A percentile compares a stretch with the other conserved stretches of the same genome.
These are phyloP conservation scores for Arxiozyma slooffiae DNA, from an alignment of 1,139 yeast species.

Conservation along the genomic window DNA sequence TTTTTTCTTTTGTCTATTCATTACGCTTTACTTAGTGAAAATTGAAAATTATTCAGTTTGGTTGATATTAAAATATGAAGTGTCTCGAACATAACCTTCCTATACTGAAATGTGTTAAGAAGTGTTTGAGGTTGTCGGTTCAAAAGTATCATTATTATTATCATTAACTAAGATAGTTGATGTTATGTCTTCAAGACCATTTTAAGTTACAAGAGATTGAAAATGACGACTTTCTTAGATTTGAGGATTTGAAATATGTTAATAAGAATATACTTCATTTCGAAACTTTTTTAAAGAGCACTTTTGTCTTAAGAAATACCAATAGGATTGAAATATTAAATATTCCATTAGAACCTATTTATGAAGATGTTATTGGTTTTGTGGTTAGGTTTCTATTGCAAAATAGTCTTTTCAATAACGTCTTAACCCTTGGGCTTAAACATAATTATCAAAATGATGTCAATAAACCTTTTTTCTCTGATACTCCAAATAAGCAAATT, in stretches of 20 bases:
- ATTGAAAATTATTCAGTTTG: neutral
- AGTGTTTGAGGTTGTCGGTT: too few relatives aligned
- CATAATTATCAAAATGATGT: constrained; percentile 16
- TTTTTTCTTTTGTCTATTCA: too few relatives aligned
- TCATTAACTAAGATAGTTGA: neutral
- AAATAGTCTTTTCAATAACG: constrained; percentile 14
- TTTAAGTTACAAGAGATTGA: neutral
- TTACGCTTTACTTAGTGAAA: neutral
- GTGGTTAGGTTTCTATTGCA: constrained; percentile 16
- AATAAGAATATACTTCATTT: constrained; percentile 1
- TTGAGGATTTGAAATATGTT: neutral
- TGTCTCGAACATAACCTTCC: neutral
- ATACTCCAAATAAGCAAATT: constrained; percentile 17
- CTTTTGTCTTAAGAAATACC: constrained; percentile 9
- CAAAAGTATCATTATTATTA: too few relatives aligned
- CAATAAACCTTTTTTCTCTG: constrained; percentile 16
- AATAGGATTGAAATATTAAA: constrained; percentile 1
- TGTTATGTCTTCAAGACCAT: constrained; percentile 3
- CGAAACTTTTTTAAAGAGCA: constrained; percentile 1
- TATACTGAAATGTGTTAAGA: too few relatives aligned
- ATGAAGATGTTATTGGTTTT: constrained; percentile 16
- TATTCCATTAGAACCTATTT: constrained; percentile 1
- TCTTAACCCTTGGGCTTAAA: constrained; percentile 23
- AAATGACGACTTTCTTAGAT: neutral
- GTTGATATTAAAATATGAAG: neutral